Evolutionary conservation across 345 rosid species (phyloP), one percentile per base, ranked within the genome.

Genomic region (Leavenworthia alabamica): DNA sequence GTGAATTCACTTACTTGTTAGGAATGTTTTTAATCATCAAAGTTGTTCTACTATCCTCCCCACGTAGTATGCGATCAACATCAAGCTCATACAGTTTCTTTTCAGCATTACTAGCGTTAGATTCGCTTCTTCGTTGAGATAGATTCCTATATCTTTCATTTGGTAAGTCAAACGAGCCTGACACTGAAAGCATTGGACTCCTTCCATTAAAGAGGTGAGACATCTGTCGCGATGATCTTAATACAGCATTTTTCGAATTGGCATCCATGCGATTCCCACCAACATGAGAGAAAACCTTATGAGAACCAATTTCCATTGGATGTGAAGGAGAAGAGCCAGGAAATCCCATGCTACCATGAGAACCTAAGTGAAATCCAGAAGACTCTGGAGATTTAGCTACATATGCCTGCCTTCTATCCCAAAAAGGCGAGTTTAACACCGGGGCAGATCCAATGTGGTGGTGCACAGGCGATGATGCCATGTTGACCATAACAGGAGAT

Each of bases 11-110:
- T 40, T 80, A 88, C 96, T 91, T 91, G 78, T 91, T 91, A 32
- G 98, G 98, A 70, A 92, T 89, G 64, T 92, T 92, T 75, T 89
- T 92, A 60, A 92, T 85, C 98, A 92, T 89, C 65, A 92, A 86
- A 0, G 98, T 92, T 23, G 96, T 92, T 48, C 98, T 74, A 57
- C 20, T 77, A 74, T 92, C 98, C 22, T 86, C 90, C 54, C 96
- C 95, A 39, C 56, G 82, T 50, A 74, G 44, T 66, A 92, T 89
- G 66, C 86, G 83, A 58, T 92, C 89, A 32, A 86, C 56, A 63
- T 92, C 95, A 64, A 92, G 96, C 77, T 92, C 98, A 61, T 77
- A 92, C 49, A 78, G 93, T 60, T 79, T 92, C 84, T 83, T 90
- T 54, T 83, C 89, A 53, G 82, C 89, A 48, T 79, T 81, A 73